A percentile compares a stretch with the other conserved stretches of the same genome.
These are phyloP conservation scores for Neofusicoccum sp. DNA, from an alignment of 2,329 filamentous ascomycete genomes.

Conservation along the genomic window DNA sequence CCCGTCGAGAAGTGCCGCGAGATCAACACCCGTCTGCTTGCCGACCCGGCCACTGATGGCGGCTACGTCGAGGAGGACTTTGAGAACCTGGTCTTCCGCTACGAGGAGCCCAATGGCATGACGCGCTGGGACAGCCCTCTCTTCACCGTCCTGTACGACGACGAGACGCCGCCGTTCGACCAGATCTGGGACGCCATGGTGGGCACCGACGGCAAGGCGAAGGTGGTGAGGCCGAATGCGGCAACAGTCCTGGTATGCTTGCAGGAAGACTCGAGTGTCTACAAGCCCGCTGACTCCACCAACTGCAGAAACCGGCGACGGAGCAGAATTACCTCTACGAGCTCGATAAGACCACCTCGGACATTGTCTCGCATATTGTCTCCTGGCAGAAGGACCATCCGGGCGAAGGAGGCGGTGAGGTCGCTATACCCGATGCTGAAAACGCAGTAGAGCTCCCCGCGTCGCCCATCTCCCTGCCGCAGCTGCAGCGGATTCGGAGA, in stretches of 20 bases:
- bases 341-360: constrained; percentile 77
- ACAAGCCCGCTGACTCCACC: constrained; percentile 6
- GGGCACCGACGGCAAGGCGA: constrained; percentile 62
- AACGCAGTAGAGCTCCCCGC: constrained; percentile 66
- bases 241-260: constrained; percentile 65
- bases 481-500: constrained; percentile 74
- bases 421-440: constrained; percentile 57
- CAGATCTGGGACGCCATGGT: constrained; percentile 74
- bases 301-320: constrained; percentile 58
- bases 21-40: constrained; percentile 63
- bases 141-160: constrained; percentile 77
- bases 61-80: constrained; percentile 65
- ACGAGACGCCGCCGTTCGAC: constrained; percentile 67
- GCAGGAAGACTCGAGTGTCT: not conserved
- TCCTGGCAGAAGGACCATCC: constrained; percentile 67
- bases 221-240: constrained; percentile 71
- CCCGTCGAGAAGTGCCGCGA: constrained; percentile 57
- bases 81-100: constrained; percentile 79
- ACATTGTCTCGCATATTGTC: constrained; percentile 70
- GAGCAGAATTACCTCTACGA: constrained; percentile 76
- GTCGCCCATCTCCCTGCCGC: constrained; percentile 68
- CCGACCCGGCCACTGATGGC: constrained; percentile 38
- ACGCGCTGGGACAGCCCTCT: constrained; percentile 81
- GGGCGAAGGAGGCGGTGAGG: constrained; percentile 62
- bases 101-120: constrained; percentile 87